A percentile compares a stretch with the other conserved stretches of the same genome.
These are phyloP conservation scores for Fraxinus sp. DNA, from an alignment of 305 asterid species.

Conservation along the genomic window DNA sequence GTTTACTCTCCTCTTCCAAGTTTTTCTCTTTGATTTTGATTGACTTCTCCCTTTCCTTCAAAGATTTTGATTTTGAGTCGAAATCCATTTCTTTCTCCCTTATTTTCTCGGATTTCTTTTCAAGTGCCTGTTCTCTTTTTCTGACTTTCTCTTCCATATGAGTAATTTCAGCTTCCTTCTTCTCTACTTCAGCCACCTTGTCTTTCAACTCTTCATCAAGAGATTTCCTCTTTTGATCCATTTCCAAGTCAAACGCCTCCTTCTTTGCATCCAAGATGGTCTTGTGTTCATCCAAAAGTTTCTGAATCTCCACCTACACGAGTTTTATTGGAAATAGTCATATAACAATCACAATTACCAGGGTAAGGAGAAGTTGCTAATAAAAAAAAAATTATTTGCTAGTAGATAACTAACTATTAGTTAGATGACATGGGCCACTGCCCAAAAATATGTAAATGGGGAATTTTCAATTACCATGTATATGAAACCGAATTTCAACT, in stretches of 20 bases:
- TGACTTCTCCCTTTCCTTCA: slow-evolving; percentile 78
- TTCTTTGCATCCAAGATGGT: slow-evolving; percentile 56
- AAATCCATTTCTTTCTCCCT: slow-evolving; percentile 68
- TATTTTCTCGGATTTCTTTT: slow-evolving; percentile 71
- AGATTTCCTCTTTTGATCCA: slow-evolving; percentile 67
- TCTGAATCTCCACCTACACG: slow-evolving; percentile 79
- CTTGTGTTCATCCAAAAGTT: slow-evolving; percentile 81
- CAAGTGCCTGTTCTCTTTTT: slow-evolving; percentile 81
- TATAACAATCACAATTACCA: slow-evolving; percentile 15
- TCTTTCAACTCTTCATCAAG: slow-evolving; percentile 65
- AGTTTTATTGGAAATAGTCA: slow-evolving; percentile 20
- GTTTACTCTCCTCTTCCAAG: slow-evolving; percentile 60
- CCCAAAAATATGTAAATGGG: not conserved
- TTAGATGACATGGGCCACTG: slow-evolving; percentile 1
- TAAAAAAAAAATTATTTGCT: slow-evolving; percentile 10
- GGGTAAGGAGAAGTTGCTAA: not conserved
- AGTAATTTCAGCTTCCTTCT: slow-evolving; percentile 72
- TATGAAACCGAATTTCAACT: not conserved
- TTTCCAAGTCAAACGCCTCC: slow-evolving; percentile 71
- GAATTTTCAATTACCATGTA: slow-evolving; percentile 3
- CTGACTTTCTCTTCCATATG: slow-evolving; percentile 88
- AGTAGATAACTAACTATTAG: not conserved
- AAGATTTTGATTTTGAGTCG: slow-evolving; percentile 62
- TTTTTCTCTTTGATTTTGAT: slow-evolving; percentile 61
- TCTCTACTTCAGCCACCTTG: slow-evolving; percentile 72